Evolutionary conservation across 306 rosid species (phyloP), one percentile per base, ranked within the genome.

Genomic region (Trifolium fragiferum): DNA sequence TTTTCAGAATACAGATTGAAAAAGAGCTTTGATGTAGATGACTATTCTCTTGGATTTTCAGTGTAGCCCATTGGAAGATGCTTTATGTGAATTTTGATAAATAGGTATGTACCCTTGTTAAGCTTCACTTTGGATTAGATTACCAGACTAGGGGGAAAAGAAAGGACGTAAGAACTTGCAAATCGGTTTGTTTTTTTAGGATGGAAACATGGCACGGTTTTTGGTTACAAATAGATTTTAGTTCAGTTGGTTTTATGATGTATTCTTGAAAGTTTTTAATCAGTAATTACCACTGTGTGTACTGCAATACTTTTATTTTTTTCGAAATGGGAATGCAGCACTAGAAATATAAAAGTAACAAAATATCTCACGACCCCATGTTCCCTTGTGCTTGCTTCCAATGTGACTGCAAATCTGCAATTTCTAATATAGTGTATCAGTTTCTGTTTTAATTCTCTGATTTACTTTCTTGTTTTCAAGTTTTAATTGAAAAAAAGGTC

Each of bases 1-100:
- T 71, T 72, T 63, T 68, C 79, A 64, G 83, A 68, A 66, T 78
- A 77, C 62, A 72, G 68, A 66, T 76, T 77, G 80, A 85, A 85
- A 23, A 72, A 58, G 78, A 74, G 66, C 73, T 68, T 77, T 66
- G 72, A 49, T 58, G 60, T 76, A 79, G 87, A 81, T 46, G 80
- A 59, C 65, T 79, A 59, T 72, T 78, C 77, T 66, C 37, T 54
- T 80, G 23, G 70, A 76, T 44, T 77, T 53, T 70, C 75, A 51
- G 44, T 74, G 43, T 70, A 59, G 51, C 53, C 53, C 2, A 60
- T 35, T 61, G 35, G 75, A 76, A 57, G 49, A 59, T 58, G 76
- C 63, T 74, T 60, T 77, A 35, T 47, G 21, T 75, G 78, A 53
- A 51, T 41, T 71, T 73, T 76, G 44, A 27, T 68, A 59, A 37